These are phyloP conservation scores for Dianthus caryophyllus DNA, from an alignment of 148 eudicot genomes.

Conservation along the genomic window DNA sequence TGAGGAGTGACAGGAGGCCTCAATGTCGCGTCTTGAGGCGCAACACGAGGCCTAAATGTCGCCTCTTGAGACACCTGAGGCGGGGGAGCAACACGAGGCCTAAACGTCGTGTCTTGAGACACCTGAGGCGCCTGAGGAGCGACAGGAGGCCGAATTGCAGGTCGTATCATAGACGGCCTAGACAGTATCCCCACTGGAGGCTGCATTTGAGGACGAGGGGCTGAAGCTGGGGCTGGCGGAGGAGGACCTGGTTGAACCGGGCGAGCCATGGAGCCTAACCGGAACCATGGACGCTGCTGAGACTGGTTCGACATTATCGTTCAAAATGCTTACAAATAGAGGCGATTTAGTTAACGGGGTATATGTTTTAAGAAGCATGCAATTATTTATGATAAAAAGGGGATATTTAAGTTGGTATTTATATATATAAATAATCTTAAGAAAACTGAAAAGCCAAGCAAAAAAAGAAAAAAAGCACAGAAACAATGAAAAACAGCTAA, in stretches of 20 bases:
- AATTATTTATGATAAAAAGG: slow-evolving; percentile 12
- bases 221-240: slow-evolving; percentile 22
- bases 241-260: slow-evolving; percentile 22
- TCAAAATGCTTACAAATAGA: not conserved
- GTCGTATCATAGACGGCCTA: slow-evolving; percentile 34
- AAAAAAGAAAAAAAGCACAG: not conserved
- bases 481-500: slow-evolving; percentile 3
- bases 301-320: slow-evolving; percentile 45
- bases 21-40: slow-evolving; percentile 21
- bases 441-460: not conserved
- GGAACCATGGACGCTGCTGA: slow-evolving; percentile 48
- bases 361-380: not conserved
- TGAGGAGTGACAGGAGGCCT: slow-evolving; percentile 20
- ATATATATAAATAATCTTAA: slow-evolving; percentile 33
- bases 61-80: slow-evolving; percentile 17
- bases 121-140: slow-evolving; percentile 24
- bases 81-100: slow-evolving; percentile 25
- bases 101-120: slow-evolving; percentile 13
- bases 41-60: slow-evolving; percentile 17
- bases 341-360: not conserved
- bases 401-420: slow-evolving; percentile 4
- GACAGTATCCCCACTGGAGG: slow-evolving; percentile 28
- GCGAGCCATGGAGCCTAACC: slow-evolving; percentile 33
- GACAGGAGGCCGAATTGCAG: slow-evolving; percentile 26
- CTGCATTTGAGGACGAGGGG: slow-evolving; percentile 33